Percentiles rank a stretch among this genome's conserved stretches.
phyloP scores from a whole-genome alignment of 352 stramenopile genomes.

The Globisporangium perplexum region DNA sequence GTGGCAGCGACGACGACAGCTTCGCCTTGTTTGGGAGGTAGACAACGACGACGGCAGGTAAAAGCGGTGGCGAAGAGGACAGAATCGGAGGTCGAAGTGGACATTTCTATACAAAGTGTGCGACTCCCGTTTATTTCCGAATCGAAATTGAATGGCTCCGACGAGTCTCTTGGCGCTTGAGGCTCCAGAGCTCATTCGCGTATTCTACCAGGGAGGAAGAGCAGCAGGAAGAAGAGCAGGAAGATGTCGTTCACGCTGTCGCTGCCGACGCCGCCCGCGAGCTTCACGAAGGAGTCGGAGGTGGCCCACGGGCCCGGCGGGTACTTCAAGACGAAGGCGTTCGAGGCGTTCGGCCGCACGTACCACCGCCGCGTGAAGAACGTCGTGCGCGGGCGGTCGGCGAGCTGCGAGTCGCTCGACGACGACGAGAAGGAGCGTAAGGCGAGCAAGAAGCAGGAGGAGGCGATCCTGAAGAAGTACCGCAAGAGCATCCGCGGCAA shows the following conservation, averaged over 20 bases:
- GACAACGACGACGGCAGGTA: too few relatives aligned
- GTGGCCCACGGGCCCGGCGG: conserved; percentile 54
- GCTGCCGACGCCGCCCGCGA: conserved; percentile 46
- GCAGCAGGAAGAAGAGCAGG: not conserved
- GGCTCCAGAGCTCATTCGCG: too few relatives aligned
- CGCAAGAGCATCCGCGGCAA: conserved; percentile 75
- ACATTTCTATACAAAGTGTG: too few relatives aligned
- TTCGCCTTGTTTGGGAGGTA: conserved; percentile 5
- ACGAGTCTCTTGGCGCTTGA: too few relatives aligned
- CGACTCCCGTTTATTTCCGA: too few relatives aligned
- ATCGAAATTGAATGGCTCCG: not conserved
- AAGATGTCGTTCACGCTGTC: conserved; percentile 46
- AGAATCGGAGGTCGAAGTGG: too few relatives aligned
- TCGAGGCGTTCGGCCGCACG: conserved; percentile 65
- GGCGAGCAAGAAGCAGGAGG: conserved; percentile 61
- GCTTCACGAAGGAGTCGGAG: conserved; percentile 45
- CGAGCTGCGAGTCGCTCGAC: conserved; percentile 70
- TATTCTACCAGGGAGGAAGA: not conserved
- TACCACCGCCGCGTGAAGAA: conserved; percentile 76
- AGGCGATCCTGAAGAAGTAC: conserved; percentile 70
- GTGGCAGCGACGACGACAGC: not conserved
- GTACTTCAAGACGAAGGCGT: conserved; percentile 71
- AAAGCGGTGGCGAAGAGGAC: too few relatives aligned
- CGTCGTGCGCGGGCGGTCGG: conserved; percentile 62
- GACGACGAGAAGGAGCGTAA: conserved; percentile 55